phyloP scores from a whole-genome alignment of 2,329 filamentous ascomycete species.

The Trichoderma breve region DNA sequence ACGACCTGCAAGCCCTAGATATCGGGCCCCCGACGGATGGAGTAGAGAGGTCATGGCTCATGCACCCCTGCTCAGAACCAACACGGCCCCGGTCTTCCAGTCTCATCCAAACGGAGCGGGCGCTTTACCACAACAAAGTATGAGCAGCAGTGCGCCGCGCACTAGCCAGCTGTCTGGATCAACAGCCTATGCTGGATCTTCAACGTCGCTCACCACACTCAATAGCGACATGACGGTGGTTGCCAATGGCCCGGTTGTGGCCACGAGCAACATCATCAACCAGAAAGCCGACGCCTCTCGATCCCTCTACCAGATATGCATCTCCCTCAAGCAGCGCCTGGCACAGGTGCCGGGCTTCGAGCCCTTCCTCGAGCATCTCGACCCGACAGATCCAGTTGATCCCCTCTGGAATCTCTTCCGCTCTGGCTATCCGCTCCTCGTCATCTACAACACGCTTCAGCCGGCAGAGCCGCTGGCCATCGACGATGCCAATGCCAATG shows the following conservation, averaged over 20 bases:
- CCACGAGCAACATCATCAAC: slow-evolving; percentile 94
- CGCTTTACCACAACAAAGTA: slow-evolving; percentile 41
- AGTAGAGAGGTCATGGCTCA: slow-evolving; percentile 53
- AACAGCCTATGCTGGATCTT: slow-evolving; percentile 55
- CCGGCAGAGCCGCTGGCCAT: slow-evolving; percentile 67
- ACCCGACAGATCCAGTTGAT: slow-evolving; percentile 74
- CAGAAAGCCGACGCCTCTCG: slow-evolving; percentile 87
- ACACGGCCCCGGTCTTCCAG: slow-evolving; percentile 56
- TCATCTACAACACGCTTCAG: slow-evolving; percentile 82
- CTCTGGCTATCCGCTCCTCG: slow-evolving; percentile 77
- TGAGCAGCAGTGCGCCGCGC: slow-evolving; percentile 54
- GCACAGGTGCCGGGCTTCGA: slow-evolving; percentile 82
- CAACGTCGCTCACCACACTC: slow-evolving; percentile 52
- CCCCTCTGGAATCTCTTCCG: slow-evolving; percentile 86
- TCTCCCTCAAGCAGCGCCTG: slow-evolving; percentile 77
- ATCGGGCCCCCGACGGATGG: slow-evolving; percentile 38
- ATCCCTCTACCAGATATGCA: slow-evolving; percentile 93
- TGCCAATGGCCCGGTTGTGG: slow-evolving; percentile 62
- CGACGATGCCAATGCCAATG: slow-evolving; percentile 56
- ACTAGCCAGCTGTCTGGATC: slow-evolving; percentile 63
- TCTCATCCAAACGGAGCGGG: slow-evolving; percentile 47
- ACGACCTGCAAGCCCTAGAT: slow-evolving; percentile 2
- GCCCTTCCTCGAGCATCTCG: slow-evolving; percentile 68
- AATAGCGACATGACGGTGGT: slow-evolving; percentile 44
- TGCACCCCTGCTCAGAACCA: slow-evolving; percentile 58